Percentiles rank a stretch among this genome's conserved stretches.
phyloP scores from a whole-genome alignment of 306 rosid species.

The Inga leiocalycina region DNA sequence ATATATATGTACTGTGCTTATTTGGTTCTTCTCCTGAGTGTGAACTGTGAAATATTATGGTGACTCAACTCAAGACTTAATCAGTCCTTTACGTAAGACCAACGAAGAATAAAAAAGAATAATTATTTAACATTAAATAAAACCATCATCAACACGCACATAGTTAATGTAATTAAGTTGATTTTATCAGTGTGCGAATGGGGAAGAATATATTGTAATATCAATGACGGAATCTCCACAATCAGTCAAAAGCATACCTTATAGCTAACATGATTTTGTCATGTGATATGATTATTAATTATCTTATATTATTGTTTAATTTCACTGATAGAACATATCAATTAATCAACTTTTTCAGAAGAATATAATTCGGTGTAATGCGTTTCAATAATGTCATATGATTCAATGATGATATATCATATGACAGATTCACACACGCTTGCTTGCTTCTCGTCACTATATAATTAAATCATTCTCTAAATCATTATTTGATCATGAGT shows the following conservation, averaged over 20 bases:
- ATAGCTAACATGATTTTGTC: too few species aligned
- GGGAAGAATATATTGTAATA: too few species aligned
- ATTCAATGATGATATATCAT: conserved; percentile 27
- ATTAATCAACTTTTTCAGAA: not conserved
- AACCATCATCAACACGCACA: not conserved
- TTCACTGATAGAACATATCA: not conserved
- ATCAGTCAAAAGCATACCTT: too few species aligned
- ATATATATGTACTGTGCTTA: not conserved
- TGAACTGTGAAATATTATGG: not conserved
- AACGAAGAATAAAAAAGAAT: not conserved
- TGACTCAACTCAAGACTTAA: not conserved
- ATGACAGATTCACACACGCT: not conserved
- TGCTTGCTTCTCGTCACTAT: conserved; percentile 15
- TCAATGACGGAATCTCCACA: too few species aligned
- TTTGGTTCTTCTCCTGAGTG: conserved; percentile 1
- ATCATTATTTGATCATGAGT: conserved; percentile 32
- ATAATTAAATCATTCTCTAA: conserved; percentile 22
- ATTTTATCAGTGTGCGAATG: too few species aligned
- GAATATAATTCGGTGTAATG: not conserved
- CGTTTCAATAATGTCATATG: conserved; percentile 28
- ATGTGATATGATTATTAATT: not conserved
- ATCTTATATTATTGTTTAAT: not conserved
- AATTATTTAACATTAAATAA: not conserved
- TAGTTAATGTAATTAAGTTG: not conserved
- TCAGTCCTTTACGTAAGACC: not conserved